phyloP scores from a whole-genome alignment of 768 basidiomycete genomes.

The Kwoniella heveanensis region DNA sequence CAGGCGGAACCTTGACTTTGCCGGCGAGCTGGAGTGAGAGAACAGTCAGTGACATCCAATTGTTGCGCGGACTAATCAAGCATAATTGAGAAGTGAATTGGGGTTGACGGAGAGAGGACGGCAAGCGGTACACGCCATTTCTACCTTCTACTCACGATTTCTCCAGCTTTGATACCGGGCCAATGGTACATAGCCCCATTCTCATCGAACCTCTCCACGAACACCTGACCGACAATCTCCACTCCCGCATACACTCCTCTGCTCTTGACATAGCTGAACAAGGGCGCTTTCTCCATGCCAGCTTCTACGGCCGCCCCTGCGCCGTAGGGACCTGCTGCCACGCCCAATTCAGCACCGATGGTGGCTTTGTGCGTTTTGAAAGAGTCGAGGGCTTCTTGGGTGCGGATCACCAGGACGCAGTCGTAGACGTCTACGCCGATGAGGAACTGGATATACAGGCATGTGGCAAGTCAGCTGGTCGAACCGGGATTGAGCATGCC shows the following conservation, averaged over 20 bases:
- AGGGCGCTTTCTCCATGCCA: slow-evolving; percentile 50
- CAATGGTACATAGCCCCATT: slow-evolving; percentile 55
- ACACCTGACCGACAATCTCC: slow-evolving; percentile 55
- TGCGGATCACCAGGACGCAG: slow-evolving; percentile 54
- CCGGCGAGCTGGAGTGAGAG: slow-evolving; percentile 41
- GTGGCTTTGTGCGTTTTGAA: slow-evolving; percentile 55
- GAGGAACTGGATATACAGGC: slow-evolving; percentile 39
- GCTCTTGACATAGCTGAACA: slow-evolving; percentile 52
- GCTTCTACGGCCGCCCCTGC: slow-evolving; percentile 54
- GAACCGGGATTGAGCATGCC: no score
- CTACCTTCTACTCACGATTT: slow-evolving; percentile 44
- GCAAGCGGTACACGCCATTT: not conserved
- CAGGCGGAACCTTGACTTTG: slow-evolving; percentile 47
- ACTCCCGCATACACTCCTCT: slow-evolving; percentile 56
- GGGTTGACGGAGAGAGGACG: not conserved
- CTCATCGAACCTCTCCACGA: slow-evolving; percentile 53
- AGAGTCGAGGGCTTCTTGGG: slow-evolving; percentile 51
- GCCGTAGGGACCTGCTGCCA: slow-evolving; percentile 55
- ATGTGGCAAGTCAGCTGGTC: not conserved
- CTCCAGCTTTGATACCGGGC: slow-evolving; percentile 52
- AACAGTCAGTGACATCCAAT: no score
- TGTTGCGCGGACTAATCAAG: no score
- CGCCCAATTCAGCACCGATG: slow-evolving; percentile 51
- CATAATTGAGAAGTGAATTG: no score
- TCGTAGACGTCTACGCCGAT: slow-evolving; percentile 56